phyloP scores from a whole-genome alignment of 305 asterid species.

The Striga hermonthica region DNA sequence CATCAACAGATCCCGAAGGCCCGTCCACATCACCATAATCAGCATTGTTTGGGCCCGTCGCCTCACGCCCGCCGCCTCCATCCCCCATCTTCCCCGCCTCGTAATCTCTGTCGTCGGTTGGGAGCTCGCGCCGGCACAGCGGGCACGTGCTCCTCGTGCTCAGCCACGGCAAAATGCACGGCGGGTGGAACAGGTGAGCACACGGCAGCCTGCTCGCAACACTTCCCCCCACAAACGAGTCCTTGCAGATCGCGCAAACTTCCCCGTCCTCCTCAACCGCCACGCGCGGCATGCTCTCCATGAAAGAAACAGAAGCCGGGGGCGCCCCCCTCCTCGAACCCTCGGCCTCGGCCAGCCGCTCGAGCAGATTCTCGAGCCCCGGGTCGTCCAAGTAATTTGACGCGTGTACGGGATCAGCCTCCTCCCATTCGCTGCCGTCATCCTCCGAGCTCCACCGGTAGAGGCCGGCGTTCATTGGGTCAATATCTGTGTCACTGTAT shows the following conservation, averaged over 20 bases:
- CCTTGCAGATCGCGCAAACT: slow-evolving; percentile 95
- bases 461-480: slow-evolving; percentile 89
- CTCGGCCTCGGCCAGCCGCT: slow-evolving; percentile 59
- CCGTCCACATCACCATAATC: slow-evolving; percentile 36
- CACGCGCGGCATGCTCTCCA: slow-evolving; percentile 47
- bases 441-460: slow-evolving; percentile 68
- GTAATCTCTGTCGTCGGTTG: slow-evolving; percentile 78
- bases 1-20: slow-evolving; percentile 26
- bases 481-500: slow-evolving; percentile 72
- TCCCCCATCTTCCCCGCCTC: slow-evolving; percentile 57
- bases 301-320: slow-evolving; percentile 65
- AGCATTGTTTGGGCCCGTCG: slow-evolving; percentile 33
- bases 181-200: slow-evolving; percentile 72
- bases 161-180: slow-evolving; percentile 87
- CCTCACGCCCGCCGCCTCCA: slow-evolving; percentile 29
- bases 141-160: slow-evolving; percentile 83
- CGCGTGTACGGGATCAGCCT: slow-evolving; percentile 30
- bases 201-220: slow-evolving; percentile 80
- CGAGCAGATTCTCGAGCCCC: slow-evolving; percentile 57
- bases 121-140: slow-evolving; percentile 88
- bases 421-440: slow-evolving; percentile 65
- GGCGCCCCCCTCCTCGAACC: slow-evolving; percentile 71
- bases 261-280: slow-evolving; percentile 48
- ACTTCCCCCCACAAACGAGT: slow-evolving; percentile 49
- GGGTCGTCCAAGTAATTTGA: slow-evolving; percentile 48